A percentile compares a stretch with the other conserved stretches of the same genome.
phyloP scores from a whole-genome alignment of 2,329 filamentous ascomycete genomes.

The Coccinonectria pachysandricola region DNA sequence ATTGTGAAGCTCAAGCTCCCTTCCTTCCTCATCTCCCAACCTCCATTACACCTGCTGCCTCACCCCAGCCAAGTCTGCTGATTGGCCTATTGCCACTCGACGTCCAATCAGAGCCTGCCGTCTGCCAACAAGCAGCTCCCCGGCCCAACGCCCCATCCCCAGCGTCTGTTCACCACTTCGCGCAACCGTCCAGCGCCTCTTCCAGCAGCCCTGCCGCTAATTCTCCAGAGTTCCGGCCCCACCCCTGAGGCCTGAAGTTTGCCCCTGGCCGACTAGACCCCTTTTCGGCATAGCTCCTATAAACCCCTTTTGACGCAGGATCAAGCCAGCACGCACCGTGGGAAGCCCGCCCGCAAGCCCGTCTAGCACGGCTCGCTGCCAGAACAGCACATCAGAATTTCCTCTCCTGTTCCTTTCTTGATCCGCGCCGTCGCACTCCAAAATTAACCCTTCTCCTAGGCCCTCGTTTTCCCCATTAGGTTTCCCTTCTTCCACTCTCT shows the following conservation, averaged over 20 bases:
- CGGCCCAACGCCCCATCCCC: too few relatives aligned
- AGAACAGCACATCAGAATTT: conserved; percentile 25
- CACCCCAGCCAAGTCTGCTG: conserved; percentile 14
- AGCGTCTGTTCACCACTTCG: too few relatives aligned
- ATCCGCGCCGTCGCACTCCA: conserved; percentile 20
- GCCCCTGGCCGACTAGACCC: conserved; percentile 12
- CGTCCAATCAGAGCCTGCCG: conserved; percentile 13
- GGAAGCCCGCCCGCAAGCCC: too few relatives aligned
- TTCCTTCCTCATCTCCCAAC: conserved; percentile 16
- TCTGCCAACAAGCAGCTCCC: too few relatives aligned
- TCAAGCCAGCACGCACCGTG: conserved; percentile 15
- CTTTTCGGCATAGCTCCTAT: conserved; percentile 15
- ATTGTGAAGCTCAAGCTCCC: too few relatives aligned
- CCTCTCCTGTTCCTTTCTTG: conserved; percentile 14
- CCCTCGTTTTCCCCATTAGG: conserved; percentile 11
- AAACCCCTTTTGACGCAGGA: conserved; percentile 25
- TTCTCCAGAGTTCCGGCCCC: conserved; percentile 16
- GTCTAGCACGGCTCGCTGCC: conserved; percentile 17
- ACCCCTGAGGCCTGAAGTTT: conserved; percentile 8
- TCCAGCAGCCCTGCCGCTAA: conserved; percentile 18
- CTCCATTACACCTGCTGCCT: conserved; percentile 7
- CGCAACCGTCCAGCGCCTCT: conserved; percentile 7
- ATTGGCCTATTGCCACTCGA: conserved; percentile 9
- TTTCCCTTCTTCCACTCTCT: conserved; percentile 16
- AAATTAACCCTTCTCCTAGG: conserved; percentile 20